These are phyloP conservation scores for Termitomyces sp. DNA, from an alignment of 768 basidiomycete species.

Conservation along the genomic window DNA sequence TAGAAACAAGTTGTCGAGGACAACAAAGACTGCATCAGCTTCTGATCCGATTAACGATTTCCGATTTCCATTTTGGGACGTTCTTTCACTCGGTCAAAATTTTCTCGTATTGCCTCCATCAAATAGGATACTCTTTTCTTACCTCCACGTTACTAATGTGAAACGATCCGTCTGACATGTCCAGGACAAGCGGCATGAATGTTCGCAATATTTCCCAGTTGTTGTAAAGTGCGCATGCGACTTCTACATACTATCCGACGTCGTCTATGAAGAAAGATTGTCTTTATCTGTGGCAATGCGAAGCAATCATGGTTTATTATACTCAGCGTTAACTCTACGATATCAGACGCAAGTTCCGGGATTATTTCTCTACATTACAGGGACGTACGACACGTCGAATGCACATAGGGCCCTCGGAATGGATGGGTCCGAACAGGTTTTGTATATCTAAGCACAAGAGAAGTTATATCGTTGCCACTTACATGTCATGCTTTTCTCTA, in stretches of 20 bases:
- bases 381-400: neutral
- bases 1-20: neutral
- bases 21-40: neutral
- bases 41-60: conserved; percentile 1
- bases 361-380: neutral
- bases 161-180: neutral
- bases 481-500: neutral
- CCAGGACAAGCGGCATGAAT: neutral
- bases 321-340: too few species aligned
- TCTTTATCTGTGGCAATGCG: neutral
- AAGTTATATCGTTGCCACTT: neutral
- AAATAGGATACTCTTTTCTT: neutral
- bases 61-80: neutral
- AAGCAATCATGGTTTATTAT: neutral
- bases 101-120: neutral
- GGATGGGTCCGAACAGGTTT: neutral
- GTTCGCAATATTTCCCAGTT: neutral
- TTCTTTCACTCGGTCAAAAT: neutral
- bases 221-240: neutral
- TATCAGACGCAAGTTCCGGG: too few species aligned
- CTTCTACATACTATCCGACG: neutral
- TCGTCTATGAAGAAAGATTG: neutral
- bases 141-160: neutral
- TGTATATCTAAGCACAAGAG: neutral
- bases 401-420: neutral